Percentiles rank a stretch among this genome's conserved stretches.
Conservation (phyloP, 208 protist genomes). For the Naegleria lovaniensis region DNA sequence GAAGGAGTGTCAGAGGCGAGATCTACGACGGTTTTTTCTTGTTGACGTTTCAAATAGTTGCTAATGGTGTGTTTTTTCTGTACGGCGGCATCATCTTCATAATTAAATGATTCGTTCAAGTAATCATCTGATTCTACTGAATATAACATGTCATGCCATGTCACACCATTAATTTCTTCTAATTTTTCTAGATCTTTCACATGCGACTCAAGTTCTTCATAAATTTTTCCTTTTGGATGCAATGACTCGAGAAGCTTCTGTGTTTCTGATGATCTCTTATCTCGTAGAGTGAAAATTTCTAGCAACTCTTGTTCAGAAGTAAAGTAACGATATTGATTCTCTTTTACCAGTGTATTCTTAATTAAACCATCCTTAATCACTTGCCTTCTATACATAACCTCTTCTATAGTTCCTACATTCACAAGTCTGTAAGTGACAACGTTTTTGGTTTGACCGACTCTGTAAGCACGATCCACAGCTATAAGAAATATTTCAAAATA, state of each 20-base stretch:
- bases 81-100: not conserved
- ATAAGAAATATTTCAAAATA: not conserved
- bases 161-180: not conserved
- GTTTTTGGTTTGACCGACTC: conserved; percentile 92
- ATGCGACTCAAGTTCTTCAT: not conserved
- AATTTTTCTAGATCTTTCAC: not conserved
- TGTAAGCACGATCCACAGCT: conserved; percentile 86
- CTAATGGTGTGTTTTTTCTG: not conserved
- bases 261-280: not conserved
- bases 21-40: not conserved
- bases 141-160: not conserved
- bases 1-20: too few species aligned
- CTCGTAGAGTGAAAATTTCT: not conserved
- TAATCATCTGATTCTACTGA: not conserved
- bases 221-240: not conserved
- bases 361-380: conserved; percentile 70
- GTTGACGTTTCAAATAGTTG: not conserved
- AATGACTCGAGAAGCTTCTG: not conserved
- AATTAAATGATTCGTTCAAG: not conserved
- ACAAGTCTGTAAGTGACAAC: conserved; percentile 88
- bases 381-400: conserved; percentile 96
- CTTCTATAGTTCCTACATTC: conserved; percentile 89
- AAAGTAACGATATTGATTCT: conserved; percentile 17
- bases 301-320: not conserved
- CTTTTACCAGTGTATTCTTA: not conserved